Evolutionary conservation across 140 eudicot genomes (phyloP).

Genomic region (Stevia rebaudiana): DNA sequence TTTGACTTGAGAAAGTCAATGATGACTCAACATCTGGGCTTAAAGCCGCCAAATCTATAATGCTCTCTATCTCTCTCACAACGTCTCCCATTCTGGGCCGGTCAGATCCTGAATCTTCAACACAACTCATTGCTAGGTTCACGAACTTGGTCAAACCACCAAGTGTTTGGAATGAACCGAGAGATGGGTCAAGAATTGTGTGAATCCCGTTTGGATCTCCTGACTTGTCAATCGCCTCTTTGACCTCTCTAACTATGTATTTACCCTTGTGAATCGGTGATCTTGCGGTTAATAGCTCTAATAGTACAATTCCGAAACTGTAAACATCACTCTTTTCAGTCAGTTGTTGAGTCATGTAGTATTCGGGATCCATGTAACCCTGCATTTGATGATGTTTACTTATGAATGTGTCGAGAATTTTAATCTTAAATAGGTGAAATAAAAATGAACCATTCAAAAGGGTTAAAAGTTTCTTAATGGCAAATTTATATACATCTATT

Average conservation of each 20-base stretch:
- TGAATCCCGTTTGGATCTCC: slow-evolving; percentile 29
- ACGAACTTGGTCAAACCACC: slow-evolving; percentile 50
- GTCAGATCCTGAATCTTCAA: slow-evolving; percentile 43
- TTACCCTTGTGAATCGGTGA: slow-evolving; percentile 64
- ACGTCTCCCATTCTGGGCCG: slow-evolving; percentile 87
- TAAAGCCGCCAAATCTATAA: slow-evolving; percentile 37
- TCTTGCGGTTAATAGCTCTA: slow-evolving; percentile 64
- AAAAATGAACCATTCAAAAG: neutral
- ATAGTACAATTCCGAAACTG: slow-evolving; percentile 78
- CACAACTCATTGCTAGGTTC: slow-evolving; percentile 70
- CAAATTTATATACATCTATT: neutral
- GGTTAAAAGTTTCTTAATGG: neutral
- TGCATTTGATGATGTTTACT: slow-evolving; percentile 18
- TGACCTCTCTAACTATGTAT: slow-evolving; percentile 57
- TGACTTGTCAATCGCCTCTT: slow-evolving; percentile 31
- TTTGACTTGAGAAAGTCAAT: slow-evolving; percentile 34
- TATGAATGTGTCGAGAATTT: neutral
- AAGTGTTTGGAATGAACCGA: slow-evolving; percentile 41
- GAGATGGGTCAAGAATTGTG: slow-evolving; percentile 49
- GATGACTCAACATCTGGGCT: slow-evolving; percentile 23
- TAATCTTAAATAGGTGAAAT: neutral
- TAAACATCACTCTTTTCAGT: slow-evolving; percentile 85
- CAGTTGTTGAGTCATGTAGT: slow-evolving; percentile 69
- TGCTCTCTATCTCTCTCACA: slow-evolving; percentile 69
- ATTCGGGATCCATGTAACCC: slow-evolving; percentile 95